Percentiles rank a stretch among this genome's conserved stretches.
Evolutionary conservation across 164 flowering plant genomes (phyloP).

Genomic region (Liquidambar formosana): DNA sequence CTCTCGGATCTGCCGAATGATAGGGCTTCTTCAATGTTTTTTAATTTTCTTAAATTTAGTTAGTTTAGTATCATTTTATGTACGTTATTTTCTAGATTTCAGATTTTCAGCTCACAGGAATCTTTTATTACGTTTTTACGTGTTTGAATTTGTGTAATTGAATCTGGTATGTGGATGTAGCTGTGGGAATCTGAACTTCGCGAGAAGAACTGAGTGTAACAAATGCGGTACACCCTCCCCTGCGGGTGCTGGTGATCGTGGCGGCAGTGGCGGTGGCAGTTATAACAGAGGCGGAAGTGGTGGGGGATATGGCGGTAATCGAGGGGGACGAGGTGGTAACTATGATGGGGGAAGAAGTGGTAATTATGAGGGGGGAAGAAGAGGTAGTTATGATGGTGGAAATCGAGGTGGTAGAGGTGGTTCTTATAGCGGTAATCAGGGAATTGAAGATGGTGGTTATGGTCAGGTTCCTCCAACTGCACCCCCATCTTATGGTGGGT

Average conservation of each 20-base stretch:
- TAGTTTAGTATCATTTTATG: neutral
- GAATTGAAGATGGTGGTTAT: conserved; percentile 61
- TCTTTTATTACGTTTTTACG: neutral
- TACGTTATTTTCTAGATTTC: no score
- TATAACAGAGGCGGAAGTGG: conserved; percentile 24
- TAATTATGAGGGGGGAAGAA: conserved; percentile 27
- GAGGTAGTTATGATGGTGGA: conserved; percentile 22
- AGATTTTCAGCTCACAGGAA: neutral
- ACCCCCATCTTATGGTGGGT: conserved; percentile 51
- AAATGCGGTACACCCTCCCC: conserved; percentile 89
- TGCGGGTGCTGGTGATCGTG: conserved; percentile 45
- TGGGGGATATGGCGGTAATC: conserved; percentile 32
- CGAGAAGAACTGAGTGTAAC: conserved; percentile 87
- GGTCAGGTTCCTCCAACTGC: conserved; percentile 57
- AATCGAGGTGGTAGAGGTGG: conserved; percentile 42
- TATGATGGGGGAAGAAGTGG: conserved; percentile 43
- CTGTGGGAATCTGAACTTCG: conserved; percentile 94
- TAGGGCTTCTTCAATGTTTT: no score
- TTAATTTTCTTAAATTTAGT: neutral
- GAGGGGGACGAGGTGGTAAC: conserved; percentile 36
- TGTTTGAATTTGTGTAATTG: conserved; percentile 11
- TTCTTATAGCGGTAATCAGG: conserved; percentile 50
- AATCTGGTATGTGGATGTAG: conserved; percentile 44
- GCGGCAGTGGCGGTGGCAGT: conserved; percentile 36
- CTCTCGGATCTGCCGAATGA: neutral